Conservation (phyloP, 805 yeast species). For the Pichia membranifaciens region DNA sequence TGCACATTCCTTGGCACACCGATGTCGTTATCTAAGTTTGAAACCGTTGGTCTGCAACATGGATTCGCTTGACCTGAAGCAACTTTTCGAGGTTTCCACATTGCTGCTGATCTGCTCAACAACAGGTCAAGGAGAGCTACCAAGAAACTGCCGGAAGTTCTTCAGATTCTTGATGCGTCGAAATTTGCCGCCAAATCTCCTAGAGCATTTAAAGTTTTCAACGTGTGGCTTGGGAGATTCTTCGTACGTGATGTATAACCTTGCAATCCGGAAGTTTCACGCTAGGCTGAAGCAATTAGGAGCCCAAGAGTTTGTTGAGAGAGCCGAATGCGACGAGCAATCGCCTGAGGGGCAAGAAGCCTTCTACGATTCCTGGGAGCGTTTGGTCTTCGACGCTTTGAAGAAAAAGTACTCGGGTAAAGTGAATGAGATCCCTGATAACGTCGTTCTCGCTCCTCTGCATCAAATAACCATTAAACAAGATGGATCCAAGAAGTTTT, state of each 20-base stretch:
- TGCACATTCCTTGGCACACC: constrained; percentile 57
- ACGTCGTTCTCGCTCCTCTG: constrained; percentile 6
- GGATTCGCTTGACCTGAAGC: constrained; percentile 55
- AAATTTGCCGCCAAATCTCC: constrained; percentile 52
- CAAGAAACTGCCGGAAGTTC: constrained; percentile 65
- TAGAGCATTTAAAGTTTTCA: constrained; percentile 58
- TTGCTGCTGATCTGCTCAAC: constrained; percentile 55
- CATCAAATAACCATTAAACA: constrained; percentile 1
- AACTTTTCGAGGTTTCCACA: constrained; percentile 42
- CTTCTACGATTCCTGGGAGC: constrained; percentile 71
- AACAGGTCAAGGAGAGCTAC: constrained; percentile 93
- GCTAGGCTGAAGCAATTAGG: constrained; percentile 77
- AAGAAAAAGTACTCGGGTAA: constrained; percentile 12
- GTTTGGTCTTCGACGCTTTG: constrained; percentile 31
- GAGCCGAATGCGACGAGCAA: constrained; percentile 90
- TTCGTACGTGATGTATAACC: constrained; percentile 81
- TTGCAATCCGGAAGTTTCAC: constrained; percentile 82
- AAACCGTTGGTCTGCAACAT: constrained; percentile 44
- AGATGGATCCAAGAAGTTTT: constrained; percentile 18
- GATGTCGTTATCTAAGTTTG: constrained; percentile 49
- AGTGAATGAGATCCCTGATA: constrained; percentile 7
- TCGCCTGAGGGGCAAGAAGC: constrained; percentile 73
- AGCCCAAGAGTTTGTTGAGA: constrained; percentile 57
- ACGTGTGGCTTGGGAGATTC: constrained; percentile 93
- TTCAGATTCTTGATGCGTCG: constrained; percentile 70